Percentiles rank a stretch among this genome's conserved stretches.
phyloP scores from a whole-genome alignment of 2,329 filamentous ascomycete genomes.

The Alternaria incomplexa region DNA sequence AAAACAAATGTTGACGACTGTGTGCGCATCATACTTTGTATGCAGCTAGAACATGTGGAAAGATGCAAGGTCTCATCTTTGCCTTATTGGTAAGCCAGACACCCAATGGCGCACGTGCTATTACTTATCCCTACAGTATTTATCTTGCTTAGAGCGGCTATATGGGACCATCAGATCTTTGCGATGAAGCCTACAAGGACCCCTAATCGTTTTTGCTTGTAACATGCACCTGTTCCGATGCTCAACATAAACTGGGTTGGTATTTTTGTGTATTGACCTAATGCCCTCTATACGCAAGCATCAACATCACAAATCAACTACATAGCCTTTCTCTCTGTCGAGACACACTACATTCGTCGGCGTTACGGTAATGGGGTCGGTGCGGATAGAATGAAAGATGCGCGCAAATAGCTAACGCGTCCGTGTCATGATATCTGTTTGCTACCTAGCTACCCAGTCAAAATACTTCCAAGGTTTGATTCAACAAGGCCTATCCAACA shows the following conservation, averaged over 20 bases:
- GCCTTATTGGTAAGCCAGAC: background rate
- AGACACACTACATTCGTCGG: background rate
- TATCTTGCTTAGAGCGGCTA: background rate
- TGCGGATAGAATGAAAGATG: background rate
- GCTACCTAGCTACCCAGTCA: background rate
- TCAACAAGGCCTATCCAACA: background rate
- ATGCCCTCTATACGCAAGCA: background rate
- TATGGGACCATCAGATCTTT: background rate
- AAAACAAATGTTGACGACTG: background rate
- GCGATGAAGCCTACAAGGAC: background rate
- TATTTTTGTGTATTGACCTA: background rate
- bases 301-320: background rate
- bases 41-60: background rate
- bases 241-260: background rate
- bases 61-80: background rate
- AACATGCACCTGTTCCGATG: background rate
- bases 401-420: background rate
- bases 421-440: background rate
- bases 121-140: background rate
- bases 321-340: background rate
- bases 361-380: background rate
- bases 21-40: background rate
- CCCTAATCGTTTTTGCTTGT: background rate
- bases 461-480: background rate
- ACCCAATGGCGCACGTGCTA: background rate